These are phyloP conservation scores for Picea abies DNA, from an alignment of 83 land plant genomes.

Conservation along the genomic window DNA sequence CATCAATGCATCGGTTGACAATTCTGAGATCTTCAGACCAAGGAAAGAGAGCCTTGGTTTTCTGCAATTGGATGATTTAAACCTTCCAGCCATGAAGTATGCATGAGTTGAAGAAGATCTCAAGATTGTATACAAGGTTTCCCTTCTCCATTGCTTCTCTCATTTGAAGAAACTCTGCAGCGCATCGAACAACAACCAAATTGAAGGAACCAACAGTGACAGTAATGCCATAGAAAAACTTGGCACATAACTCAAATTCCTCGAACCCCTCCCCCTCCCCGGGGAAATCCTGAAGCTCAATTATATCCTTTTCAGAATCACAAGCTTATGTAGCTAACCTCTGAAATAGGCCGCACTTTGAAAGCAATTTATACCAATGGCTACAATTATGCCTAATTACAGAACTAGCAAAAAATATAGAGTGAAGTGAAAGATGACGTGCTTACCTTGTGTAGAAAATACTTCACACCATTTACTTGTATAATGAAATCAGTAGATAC, in stretches of 20 bases:
- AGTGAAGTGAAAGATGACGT: neutral
- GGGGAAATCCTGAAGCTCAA: slow-evolving; percentile 18
- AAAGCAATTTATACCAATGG: neutral
- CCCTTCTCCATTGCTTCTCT: slow-evolving; percentile 70
- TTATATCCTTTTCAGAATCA: too few relatives aligned
- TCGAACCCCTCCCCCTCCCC: slow-evolving; percentile 20
- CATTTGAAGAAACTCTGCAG: slow-evolving; percentile 39
- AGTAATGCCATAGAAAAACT: slow-evolving; percentile 22
- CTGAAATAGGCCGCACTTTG: slow-evolving; percentile 16
- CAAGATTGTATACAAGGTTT: slow-evolving; percentile 57
- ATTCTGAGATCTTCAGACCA: slow-evolving; percentile 52
- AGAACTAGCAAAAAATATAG: neutral
- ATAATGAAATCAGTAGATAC: slow-evolving; percentile 20
- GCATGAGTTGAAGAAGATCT: slow-evolving; percentile 56
- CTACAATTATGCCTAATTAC: neutral
- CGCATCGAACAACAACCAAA: slow-evolving; percentile 19
- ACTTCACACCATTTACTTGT: slow-evolving; percentile 18
- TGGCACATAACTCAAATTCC: slow-evolving; percentile 22
- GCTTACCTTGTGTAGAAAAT: slow-evolving; percentile 18
- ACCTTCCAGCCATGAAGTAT: slow-evolving; percentile 53
- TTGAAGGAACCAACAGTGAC: slow-evolving; percentile 22
- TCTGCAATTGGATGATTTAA: slow-evolving; percentile 39
- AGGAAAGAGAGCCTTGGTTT: slow-evolving; percentile 31
- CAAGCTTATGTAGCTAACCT: slow-evolving; percentile 10
- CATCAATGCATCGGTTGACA: slow-evolving; percentile 44